phyloP scores from a whole-genome alignment of 257 asterid genomes.

The Leonotis leonurus region DNA sequence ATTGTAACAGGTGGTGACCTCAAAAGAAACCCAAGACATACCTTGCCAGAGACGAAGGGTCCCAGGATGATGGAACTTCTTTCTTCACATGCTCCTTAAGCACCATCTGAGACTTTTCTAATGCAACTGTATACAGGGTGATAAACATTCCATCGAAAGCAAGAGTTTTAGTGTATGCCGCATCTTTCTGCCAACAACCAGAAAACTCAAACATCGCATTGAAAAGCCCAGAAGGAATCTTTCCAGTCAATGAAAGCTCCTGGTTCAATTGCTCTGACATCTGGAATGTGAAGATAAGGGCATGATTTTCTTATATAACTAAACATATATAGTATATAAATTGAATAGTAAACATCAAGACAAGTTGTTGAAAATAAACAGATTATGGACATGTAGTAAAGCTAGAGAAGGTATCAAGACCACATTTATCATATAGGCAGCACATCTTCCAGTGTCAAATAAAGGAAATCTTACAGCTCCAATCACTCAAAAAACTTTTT shows the following conservation, averaged over 20 bases:
- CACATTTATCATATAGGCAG: neutral
- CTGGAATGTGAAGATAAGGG: constrained; percentile 31
- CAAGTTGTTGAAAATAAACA: neutral
- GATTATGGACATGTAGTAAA: neutral
- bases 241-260: constrained; percentile 78
- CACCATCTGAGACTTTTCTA: constrained; percentile 88
- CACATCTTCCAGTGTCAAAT: neutral
- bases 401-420: constrained; percentile 3
- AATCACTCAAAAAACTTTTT: neutral
- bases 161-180: constrained; percentile 75
- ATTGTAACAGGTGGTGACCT: constrained; percentile 4
- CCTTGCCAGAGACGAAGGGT: constrained; percentile 94
- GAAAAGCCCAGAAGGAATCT: constrained; percentile 94
- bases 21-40: constrained; percentile 25
- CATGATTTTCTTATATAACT: neutral
- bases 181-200: constrained; percentile 96
- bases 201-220: constrained; percentile 94
- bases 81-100: constrained; percentile 75
- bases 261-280: constrained; percentile 98
- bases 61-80: constrained; percentile 96
- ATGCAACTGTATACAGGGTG: constrained; percentile 76
- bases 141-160: constrained; percentile 93
- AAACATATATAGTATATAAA: neutral
- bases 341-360: neutral
- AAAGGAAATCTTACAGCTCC: neutral